Percentiles rank a stretch among this genome's conserved stretches.
phyloP scores from a whole-genome alignment of 768 basidiomycete genomes.

The Scleroderma citrinum region DNA sequence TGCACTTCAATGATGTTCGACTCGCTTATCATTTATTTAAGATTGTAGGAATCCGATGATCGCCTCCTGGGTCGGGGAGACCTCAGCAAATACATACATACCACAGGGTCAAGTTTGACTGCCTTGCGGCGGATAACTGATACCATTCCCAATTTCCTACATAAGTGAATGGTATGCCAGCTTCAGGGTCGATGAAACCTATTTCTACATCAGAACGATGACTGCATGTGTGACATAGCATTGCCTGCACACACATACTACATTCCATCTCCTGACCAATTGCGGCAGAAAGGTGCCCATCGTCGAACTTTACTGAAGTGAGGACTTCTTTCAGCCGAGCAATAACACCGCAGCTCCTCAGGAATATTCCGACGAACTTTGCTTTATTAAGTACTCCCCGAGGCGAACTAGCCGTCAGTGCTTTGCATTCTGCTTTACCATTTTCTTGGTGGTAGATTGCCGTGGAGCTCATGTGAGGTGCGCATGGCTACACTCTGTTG shows the following conservation, averaged over 20 bases:
- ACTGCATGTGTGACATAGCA: no score
- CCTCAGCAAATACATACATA: no score
- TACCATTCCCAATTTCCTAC: neutral
- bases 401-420: no score
- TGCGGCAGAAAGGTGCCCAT: neutral
- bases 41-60: no score
- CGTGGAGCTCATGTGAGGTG: no score
- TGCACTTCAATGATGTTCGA: no score
- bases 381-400: neutral
- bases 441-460: no score
- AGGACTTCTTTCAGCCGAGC: neutral
- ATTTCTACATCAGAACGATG: neutral
- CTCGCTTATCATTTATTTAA: no score
- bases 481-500: no score
- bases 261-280: neutral
- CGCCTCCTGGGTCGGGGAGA: no score
- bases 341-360: conserved; percentile 1
- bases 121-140: neutral
- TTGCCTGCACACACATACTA: neutral
- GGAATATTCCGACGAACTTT: conserved; percentile 5
- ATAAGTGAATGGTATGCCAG: neutral
- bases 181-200: neutral
- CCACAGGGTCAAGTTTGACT: neutral
- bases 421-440: no score
- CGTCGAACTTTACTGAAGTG: neutral